A percentile compares a stretch with the other conserved stretches of the same genome.
These are phyloP conservation scores for Coemansia sp. DNA, from an alignment of 192 early-diverging fungal species.

Conservation along the genomic window DNA sequence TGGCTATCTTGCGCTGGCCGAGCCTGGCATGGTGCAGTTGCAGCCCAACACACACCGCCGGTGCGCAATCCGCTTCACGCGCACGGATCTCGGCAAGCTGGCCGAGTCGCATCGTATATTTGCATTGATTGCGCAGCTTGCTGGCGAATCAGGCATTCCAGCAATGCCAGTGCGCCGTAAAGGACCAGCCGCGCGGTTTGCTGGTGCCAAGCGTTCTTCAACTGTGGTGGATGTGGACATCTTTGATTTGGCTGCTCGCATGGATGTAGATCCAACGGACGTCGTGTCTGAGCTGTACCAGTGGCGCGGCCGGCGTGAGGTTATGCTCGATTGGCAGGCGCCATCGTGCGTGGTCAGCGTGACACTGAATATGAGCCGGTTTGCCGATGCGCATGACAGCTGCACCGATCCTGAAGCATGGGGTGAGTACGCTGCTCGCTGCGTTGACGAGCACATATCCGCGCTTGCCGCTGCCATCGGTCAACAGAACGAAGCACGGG, in stretches of 20 bases:
- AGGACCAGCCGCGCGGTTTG: neutral
- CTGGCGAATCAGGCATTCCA: neutral
- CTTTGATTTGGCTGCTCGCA: conserved; percentile 21
- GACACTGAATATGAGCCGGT: conserved; percentile 23
- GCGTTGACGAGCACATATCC: conserved; percentile 27
- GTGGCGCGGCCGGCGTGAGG: conserved; percentile 44
- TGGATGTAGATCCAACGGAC: conserved; percentile 13
- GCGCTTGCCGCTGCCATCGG: conserved; percentile 12
- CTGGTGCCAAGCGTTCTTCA: conserved; percentile 3
- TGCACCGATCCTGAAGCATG: conserved; percentile 2
- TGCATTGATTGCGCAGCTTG: conserved; percentile 15
- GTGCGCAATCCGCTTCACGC: conserved; percentile 28
- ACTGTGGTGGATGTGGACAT: conserved; percentile 17
- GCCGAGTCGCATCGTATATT: conserved; percentile 28
- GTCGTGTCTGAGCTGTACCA: conserved; percentile 33
- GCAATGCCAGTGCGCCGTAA: neutral
- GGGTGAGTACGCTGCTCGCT: conserved; percentile 25
- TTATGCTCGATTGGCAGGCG: conserved; percentile 40
- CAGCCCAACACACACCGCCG: conserved; percentile 39
- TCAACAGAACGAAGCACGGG: conserved; percentile 27
- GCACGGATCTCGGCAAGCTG: conserved; percentile 29
- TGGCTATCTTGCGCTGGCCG: conserved; percentile 34
- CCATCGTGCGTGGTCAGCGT: conserved; percentile 39
- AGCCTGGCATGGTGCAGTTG: conserved; percentile 17
- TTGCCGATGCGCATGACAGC: neutral